Base-by-base conservation (phyloP, 306 rosid genomes). In the Sindora glabra region DNA sequence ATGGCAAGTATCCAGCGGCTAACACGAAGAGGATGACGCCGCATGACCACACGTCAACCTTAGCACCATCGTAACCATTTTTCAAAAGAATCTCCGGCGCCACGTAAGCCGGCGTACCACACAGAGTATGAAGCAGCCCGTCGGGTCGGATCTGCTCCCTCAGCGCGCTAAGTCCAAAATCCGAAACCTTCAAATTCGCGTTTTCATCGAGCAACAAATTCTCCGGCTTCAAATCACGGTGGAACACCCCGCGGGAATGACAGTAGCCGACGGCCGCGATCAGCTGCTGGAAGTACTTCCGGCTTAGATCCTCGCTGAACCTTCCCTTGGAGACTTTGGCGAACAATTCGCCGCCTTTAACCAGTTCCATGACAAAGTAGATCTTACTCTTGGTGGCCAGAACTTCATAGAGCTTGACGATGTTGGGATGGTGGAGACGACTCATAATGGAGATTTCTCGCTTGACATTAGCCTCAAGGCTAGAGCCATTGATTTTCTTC, bases 91-190 rank as follows among this genome's bases (percentile, higher is more conserved):
- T 37, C 55, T 78, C 83, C 1, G 83, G 83, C 16, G 83, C 79
- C 55, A 78, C 83, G 48, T 78, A 78, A 34, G 83, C 83, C 13
- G 83, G 83, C 0, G 83, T 78, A 0, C 83, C 83, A 15, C 83
- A 78, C 8, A 78, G 76, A 0, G 83, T 78, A n/a, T 74, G 79
- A 4, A 78, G 70, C 37, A 78, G 11, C 0, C 83, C 83, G 25
- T 78, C 83, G 40, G 71, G 17, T 49, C 70, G 74, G 60, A 69
- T 69, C 68, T 78, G 83, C 2, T 78, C 77, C 21, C 37, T 17
- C 6, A 78, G 32, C 0, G 79, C 83, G 7, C 83, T 78, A 19
- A 78, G 60, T n/a, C 83, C 83, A 46, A 78, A 78, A 63, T 78
- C 83, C 10, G 83, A 47, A 4, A 78, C 77, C 25, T 57, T 65